Conservation (phyloP, 140 eudicot genomes). For the Ambrosia hybrid region DNA sequence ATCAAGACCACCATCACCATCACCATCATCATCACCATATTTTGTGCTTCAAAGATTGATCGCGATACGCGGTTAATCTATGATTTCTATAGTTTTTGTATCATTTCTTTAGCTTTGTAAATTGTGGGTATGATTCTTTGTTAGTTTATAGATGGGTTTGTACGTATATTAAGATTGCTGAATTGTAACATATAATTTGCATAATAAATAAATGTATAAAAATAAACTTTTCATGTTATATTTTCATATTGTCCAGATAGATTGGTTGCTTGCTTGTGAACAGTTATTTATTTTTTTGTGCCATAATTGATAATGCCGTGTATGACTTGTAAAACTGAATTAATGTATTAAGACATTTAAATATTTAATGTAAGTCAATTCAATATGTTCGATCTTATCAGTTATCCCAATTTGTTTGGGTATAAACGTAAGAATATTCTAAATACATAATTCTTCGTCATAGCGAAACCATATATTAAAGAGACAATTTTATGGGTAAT, state of each 20-base stretch:
- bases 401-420: not conserved
- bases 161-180: constrained; percentile 1
- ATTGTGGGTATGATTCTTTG: constrained; percentile 11
- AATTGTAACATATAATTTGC: not conserved
- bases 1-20: constrained; percentile 10
- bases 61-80: not conserved
- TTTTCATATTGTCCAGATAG: not conserved
- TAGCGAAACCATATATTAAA: no score
- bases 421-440: not conserved
- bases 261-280: no score
- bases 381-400: not conserved
- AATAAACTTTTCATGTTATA: not conserved
- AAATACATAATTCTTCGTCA: no score
- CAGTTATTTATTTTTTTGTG: no score
- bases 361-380: not conserved
- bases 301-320: not conserved
- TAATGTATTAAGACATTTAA: not conserved
- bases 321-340: not conserved
- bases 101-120: no score
- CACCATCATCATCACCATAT: constrained; percentile 23
- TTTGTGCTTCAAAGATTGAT: constrained; percentile 53
- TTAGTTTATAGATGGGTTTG: constrained; percentile 7
- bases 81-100: not conserved
- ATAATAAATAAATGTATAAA: not conserved
- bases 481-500: no score